Evolutionary conservation across 164 flowering plant genomes (phyloP).

Genomic region (Taxillus chinensis): DNA sequence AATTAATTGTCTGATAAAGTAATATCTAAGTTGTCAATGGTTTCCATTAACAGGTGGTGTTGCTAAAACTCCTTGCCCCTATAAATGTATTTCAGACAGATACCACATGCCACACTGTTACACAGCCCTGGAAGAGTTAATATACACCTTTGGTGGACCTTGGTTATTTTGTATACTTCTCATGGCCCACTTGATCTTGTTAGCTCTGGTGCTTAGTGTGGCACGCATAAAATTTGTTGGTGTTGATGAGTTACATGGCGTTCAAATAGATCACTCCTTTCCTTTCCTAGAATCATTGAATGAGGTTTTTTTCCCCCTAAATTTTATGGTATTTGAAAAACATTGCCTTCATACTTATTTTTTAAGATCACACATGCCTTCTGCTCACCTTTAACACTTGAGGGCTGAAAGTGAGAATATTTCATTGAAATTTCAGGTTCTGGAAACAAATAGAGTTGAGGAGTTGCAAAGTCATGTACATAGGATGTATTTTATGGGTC

Average conservation of each 20-base stretch:
- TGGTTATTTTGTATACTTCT: constrained; percentile 85
- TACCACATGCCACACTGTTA: constrained; percentile 90
- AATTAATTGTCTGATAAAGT: too few species aligned
- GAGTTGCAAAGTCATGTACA: constrained; percentile 89
- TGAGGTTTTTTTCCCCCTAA: constrained; percentile 50
- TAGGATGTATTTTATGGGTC: constrained; percentile 85
- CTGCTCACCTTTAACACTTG: too few species aligned
- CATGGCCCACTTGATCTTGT: constrained; percentile 58
- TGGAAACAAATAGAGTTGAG: constrained; percentile 83
- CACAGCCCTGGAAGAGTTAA: constrained; percentile 87
- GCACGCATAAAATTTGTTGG: constrained; percentile 79
- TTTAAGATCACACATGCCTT: too few species aligned
- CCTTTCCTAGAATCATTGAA: constrained; percentile 91
- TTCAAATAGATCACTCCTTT: constrained; percentile 78
- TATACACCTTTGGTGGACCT: constrained; percentile 95
- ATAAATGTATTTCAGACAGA: constrained; percentile 83
- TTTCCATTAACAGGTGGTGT: constrained; percentile 69
- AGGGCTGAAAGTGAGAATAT: not conserved
- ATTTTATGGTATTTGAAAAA: not conserved
- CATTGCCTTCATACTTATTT: too few species aligned
- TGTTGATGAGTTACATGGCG: constrained; percentile 65
- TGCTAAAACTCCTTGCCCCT: constrained; percentile 77
- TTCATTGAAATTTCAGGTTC: constrained; percentile 37
- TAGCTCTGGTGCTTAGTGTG: constrained; percentile 88
- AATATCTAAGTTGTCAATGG: too few species aligned